Evolutionary conservation across 2,329 filamentous ascomycete species (phyloP).

Genomic region (Fusarium coffeatum): DNA sequence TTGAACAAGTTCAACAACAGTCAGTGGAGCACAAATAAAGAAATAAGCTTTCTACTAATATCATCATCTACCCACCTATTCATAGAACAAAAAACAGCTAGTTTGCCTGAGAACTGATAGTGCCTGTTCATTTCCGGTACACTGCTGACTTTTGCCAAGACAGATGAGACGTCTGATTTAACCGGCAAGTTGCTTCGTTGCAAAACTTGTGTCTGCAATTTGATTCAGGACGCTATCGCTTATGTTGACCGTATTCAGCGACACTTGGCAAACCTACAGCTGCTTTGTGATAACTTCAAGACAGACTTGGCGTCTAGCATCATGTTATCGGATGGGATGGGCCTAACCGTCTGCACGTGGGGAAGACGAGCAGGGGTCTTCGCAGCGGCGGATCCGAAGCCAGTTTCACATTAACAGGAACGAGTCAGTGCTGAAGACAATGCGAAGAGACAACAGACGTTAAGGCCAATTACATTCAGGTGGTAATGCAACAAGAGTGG

Average conservation of each 20-base stretch:
- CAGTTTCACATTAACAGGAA: constrained; percentile 10
- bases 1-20: background rate
- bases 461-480: background rate
- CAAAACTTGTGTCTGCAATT: background rate
- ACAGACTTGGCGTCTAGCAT: background rate
- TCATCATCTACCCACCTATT: background rate
- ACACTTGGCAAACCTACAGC: background rate
- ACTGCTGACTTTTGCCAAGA: background rate
- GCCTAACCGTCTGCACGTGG: background rate
- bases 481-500: background rate
- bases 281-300: background rate
- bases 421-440: background rate
- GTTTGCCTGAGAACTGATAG: background rate
- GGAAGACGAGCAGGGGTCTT: constrained; percentile 3
- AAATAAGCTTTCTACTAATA: background rate
- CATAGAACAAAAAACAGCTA: background rate
- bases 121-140: background rate
- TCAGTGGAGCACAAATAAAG: background rate
- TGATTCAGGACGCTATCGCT: background rate
- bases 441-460: background rate
- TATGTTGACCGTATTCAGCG: background rate
- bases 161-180: background rate
- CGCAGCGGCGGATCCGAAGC: constrained; percentile 6
- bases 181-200: no score
- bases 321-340: background rate